Evolutionary conservation across 2,329 filamentous ascomycete genomes (phyloP).

Genomic region (Berkeleyomyces rouxiae): DNA sequence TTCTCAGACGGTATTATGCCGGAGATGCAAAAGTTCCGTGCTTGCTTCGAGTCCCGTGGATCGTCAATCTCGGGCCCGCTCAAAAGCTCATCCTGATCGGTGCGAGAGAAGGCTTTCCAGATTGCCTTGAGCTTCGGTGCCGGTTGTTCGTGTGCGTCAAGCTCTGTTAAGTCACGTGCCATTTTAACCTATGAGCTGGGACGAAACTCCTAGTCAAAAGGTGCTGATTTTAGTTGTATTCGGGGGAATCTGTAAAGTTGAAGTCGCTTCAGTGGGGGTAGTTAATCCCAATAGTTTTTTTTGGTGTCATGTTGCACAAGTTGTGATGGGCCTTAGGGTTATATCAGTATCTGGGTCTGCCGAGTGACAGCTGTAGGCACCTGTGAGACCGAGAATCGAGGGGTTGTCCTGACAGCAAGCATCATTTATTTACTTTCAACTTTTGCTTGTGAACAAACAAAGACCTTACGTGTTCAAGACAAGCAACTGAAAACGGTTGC

Average conservation of each 20-base stretch:
- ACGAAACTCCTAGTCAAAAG: background rate
- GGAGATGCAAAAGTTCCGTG: conserved; percentile 29
- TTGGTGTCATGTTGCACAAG: background rate
- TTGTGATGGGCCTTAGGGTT: background rate
- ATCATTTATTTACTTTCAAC: conserved; percentile 4
- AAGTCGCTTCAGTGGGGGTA: background rate
- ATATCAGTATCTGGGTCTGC: background rate
- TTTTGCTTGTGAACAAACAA: conserved; percentile 4
- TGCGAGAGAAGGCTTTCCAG: conserved; percentile 60
- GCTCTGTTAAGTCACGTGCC: conserved; percentile 19
- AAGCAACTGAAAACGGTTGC: no score
- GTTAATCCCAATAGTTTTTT: background rate
- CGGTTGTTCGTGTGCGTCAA: conserved; percentile 66
- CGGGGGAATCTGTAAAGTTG: no score
- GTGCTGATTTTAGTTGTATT: background rate
- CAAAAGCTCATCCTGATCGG: conserved; percentile 34
- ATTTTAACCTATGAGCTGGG: background rate
- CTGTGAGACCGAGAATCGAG: background rate
- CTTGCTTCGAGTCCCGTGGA: conserved; percentile 22
- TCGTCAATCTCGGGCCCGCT: conserved; percentile 39
- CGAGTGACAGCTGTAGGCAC: background rate
- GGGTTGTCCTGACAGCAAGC: conserved; percentile 4
- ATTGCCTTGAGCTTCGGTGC: conserved; percentile 50
- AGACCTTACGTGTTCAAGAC: background rate
- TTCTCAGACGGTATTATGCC: conserved; percentile 27